Base-by-base conservation (phyloP, 352 stramenopile species). In the Phytophthora europaea region DNA sequence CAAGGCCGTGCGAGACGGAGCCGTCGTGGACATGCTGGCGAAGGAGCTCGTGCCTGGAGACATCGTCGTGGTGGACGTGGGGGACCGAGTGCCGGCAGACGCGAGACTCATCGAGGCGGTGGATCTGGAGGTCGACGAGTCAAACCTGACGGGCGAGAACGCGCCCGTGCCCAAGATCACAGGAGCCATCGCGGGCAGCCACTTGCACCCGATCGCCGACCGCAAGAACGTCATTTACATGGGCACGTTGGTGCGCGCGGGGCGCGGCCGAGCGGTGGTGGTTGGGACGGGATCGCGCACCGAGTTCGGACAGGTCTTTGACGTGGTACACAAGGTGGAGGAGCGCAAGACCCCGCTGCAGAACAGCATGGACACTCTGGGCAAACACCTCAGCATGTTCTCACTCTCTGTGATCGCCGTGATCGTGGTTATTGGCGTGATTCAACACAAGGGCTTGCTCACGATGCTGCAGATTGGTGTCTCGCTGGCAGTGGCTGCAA, bases 391-490 rank as follows among this genome's bases (percentile, higher is more conserved):
- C 18, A 98, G 93, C 52, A 94, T 98, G 70, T 91, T 98, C 9
- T 98, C 90, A 33, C 97, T 98, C 64, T 83, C 84, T 22, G 88
- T 98, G 15, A 99, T 99, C 79, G 87, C 82, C 8, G 71, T 98
- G 6, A 99, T 99, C 77, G 96, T 95, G 26, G 45, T 99, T 15
- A 86, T 98, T 22, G 97, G 98, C 8, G 92, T 98, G 9, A 65
- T 98, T 12, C 89, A 97, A 60, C 88, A 96, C 63, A 95, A 98
- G 64, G 91, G 95, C 0, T 86, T 99, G 55, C 82, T 99, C 18
- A 93, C 97, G 58, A 99, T 99, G 80, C 92, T 99, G 31, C 97
- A 98, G 61, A 98, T 99, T 59, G 97, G 96, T 16, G 94, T 99
- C 5, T 98, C 94, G 75, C 85, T 97, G 34, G 70, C 84, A 50